Evolutionary conservation across 1,139 yeast genomes (phyloP), one percentile per base, ranked within the genome.

Genomic region (Kurtzmaniella natalensis): DNA sequence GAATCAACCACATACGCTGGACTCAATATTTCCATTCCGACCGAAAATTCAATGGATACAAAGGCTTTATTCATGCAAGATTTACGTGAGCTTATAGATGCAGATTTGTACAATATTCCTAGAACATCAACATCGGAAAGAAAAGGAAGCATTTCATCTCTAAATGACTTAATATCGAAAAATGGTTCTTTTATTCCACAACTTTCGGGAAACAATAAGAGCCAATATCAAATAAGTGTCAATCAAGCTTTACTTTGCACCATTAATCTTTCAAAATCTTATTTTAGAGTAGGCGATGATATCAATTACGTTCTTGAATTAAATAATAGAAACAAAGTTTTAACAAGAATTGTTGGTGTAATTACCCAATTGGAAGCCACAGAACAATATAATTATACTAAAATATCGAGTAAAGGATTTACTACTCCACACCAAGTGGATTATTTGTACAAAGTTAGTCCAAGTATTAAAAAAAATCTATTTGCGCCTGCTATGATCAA

Each of bases 241-340:
- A 65, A 66, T 39, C 51, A 52, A 34, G 45, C 49, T 24, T 51
- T 54, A 17, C 45, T 68, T 19, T 68, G 75, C 41, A 41, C 49
- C n/a, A 50, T 67, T 10, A 48, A 51, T 8, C 36, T 61, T n/a
- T 51, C 68, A 2, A 69, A 70, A 41, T 65, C 73, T 1, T 66
- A 66, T 39, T 76, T 64, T 44, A 71, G 69, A 35, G 43, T 69
- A 8, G 76, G 79, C 1, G 81, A 76, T 25, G 73, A 70, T 37
- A 56, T 75, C 7, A 61, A 61, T 37, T 55, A 72, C 29, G 49
- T 56, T 0, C 46, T 73, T 7, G 55, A 60, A 31, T 41, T 53
- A 16, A 48, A 43, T 32, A 35, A 6, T 47, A 43, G 9, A 36
- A 33, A 9, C n/a, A 18, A 15, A 37, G 46, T 4, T 35, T 14